Evolutionary conservation across 768 basidiomycete species (phyloP), one percentile per base, ranked within the genome.

Genomic region (Scleroderma citrinum): DNA sequence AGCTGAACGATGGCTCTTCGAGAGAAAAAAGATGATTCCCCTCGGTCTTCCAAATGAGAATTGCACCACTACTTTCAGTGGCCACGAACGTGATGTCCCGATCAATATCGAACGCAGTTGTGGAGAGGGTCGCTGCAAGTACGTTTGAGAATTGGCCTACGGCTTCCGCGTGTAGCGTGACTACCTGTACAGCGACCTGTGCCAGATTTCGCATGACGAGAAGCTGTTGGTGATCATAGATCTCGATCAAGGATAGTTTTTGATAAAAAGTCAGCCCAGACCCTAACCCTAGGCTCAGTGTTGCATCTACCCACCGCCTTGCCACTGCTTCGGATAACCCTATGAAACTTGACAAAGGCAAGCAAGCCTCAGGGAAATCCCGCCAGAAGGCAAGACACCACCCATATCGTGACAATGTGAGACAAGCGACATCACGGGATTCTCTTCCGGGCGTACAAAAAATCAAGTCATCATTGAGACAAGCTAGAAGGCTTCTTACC

Each of bases 381-480:
- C 21, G 23, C 16, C 6, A 23, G 16, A 41, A 39, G 21, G 20
- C 5, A 2, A n/a, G 23, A n/a, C 24, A 21, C 14, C 24, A 32
- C 31, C 43, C 30, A 43, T 62, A 64, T 36, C 0, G 46, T 14
- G 46, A 52, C 10, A 52, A 51, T 11, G 20, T 38, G 42, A n/a
- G 23, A 26, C n/a, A 21, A 14, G 11, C 29, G 11, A 26, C 43
- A 41, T 30, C 21, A 41, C 58, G 60, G 3, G 59, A 62, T 40
- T 36, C 56, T 14, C 51, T 58, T 23, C 85, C 83, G 3, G 92
- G 92, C 14, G 77, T 92, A 6, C 87, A 87, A 57, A 96, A 92
- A 68, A 70, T 95, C 54, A 97, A 96, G 65, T 77, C 92, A 5
- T 73, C 83, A 23, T 69, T 97, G 46, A 73, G 94, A 47, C 92